These are phyloP conservation scores for Sutorius australiensis DNA, from an alignment of 768 basidiomycete species.

Conservation along the genomic window DNA sequence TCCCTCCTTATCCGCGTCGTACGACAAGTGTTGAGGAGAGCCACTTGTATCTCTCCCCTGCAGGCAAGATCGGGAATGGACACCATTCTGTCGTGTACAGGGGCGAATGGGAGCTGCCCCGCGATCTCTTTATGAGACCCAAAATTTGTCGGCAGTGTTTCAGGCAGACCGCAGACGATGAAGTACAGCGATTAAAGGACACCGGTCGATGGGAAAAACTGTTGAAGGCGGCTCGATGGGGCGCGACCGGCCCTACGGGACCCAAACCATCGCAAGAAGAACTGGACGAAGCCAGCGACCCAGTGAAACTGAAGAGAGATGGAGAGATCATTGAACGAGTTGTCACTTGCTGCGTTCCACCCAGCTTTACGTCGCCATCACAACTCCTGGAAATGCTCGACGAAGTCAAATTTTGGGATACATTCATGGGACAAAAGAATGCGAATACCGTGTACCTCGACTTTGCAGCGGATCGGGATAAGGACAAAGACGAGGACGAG, in stretches of 20 bases:
- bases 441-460: not conserved
- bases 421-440: not conserved
- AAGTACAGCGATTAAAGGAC: conserved; percentile 21
- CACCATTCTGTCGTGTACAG: conserved; percentile 52
- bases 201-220: conserved; percentile 21
- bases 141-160: conserved; percentile 40
- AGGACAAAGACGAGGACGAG: not conserved
- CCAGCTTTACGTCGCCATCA: not conserved
- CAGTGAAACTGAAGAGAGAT: not conserved
- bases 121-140: conserved; percentile 33
- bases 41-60: conserved; percentile 47
- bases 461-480: not conserved
- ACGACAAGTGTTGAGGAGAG: conserved; percentile 33
- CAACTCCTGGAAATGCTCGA: not conserved
- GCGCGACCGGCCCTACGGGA: conserved; percentile 6
- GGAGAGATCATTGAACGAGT: conserved; percentile 20
- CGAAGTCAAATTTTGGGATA: not conserved
- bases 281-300: not conserved
- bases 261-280: not conserved
- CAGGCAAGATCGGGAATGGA: conserved; percentile 38
- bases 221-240: conserved; percentile 10
- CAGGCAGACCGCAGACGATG: conserved; percentile 25
- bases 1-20: conserved; percentile 25
- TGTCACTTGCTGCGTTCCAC: conserved; percentile 8
- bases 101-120: conserved; percentile 52